phyloP scores from a whole-genome alignment of 1,139 yeast species.

The Magnusiomyces sp. region DNA sequence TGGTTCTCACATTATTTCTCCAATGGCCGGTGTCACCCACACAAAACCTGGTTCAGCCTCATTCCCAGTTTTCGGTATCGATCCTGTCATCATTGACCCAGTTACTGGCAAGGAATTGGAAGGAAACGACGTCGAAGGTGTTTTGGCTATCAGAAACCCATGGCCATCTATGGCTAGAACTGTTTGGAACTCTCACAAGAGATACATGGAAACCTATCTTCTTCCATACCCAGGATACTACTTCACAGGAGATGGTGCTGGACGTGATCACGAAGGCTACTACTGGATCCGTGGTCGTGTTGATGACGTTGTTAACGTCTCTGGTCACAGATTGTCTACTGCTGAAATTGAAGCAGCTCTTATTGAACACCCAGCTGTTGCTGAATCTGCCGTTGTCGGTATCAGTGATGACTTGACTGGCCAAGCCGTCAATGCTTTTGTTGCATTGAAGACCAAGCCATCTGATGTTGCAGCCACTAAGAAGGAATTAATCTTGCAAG shows the following conservation, averaged over 20 bases:
- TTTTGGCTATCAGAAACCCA: conserved; percentile 73
- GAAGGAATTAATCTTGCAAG: conserved; percentile 75
- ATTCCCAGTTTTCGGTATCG: conserved; percentile 91
- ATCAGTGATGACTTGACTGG: conserved; percentile 92
- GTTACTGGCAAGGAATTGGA: conserved; percentile 72
- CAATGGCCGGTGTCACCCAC: conserved; percentile 89
- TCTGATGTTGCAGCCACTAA: conserved; percentile 45
- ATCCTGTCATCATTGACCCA: conserved; percentile 86
- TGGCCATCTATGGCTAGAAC: conserved; percentile 99
- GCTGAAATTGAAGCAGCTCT: conserved; percentile 95
- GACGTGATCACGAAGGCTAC: conserved; percentile 93
- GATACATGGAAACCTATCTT: conserved; percentile 88
- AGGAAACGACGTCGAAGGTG: conserved; percentile 95
- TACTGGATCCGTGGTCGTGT: conserved; percentile 99
- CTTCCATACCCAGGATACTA: conserved; percentile 94
- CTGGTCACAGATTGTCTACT: conserved; percentile 95
- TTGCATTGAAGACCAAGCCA: conserved; percentile 66
- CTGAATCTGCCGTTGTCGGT: conserved; percentile 95
- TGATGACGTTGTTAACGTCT: conserved; percentile 95
- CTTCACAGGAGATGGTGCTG: conserved; percentile 99
- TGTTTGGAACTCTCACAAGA: conserved; percentile 82
- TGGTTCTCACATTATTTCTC: conserved; percentile 93
- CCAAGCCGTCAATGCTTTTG: conserved; percentile 93
- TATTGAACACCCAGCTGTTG: conserved; percentile 67
- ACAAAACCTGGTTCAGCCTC: conserved; percentile 98